Evolutionary conservation across 108 stramenopile species (phyloP).

Genomic region (Stephanodiscus triporus): DNA sequence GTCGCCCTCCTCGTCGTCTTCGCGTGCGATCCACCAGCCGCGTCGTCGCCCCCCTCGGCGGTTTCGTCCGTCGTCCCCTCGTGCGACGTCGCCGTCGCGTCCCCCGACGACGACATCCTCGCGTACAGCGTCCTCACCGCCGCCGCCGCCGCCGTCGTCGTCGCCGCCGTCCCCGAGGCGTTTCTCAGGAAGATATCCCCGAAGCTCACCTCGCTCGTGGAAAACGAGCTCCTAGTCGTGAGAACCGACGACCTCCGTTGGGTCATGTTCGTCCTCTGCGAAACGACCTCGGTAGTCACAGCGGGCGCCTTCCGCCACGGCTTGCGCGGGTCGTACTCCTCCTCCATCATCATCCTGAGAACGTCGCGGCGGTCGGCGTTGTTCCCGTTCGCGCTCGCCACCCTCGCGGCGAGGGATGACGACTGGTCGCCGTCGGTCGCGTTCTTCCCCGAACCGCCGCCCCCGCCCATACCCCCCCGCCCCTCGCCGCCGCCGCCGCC

Average conservation of each 20-base stretch:
- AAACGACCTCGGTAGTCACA: no score
- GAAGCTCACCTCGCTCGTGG: neutral
- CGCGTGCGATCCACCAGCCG: no score
- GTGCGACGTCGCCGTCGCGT: neutral
- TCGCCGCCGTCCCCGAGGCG: neutral
- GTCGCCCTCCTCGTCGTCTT: no score
- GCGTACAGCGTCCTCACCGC: neutral
- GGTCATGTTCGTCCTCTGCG: no score
- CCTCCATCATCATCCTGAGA: neutral
- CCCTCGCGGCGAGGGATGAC: neutral
- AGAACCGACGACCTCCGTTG: neutral
- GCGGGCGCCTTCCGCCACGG: conserved; percentile 14
- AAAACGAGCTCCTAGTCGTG: neutral
- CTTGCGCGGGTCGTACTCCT: conserved; percentile 16
- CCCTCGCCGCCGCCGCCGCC: no score
- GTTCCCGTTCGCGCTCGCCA: neutral
- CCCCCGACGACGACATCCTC: neutral
- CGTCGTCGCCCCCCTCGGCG: neutral
- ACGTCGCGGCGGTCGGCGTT: neutral
- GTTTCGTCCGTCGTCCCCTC: neutral
- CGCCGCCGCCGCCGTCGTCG: neutral
- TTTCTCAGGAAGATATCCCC: neutral
- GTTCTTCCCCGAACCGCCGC: no score
- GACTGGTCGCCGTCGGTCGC: neutral
- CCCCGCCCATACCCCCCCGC: neutral